A percentile compares a stretch with the other conserved stretches of the same genome.
phyloP scores from a whole-genome alignment of 345 rosid genomes.

The Lenwebbia sp. region DNA sequence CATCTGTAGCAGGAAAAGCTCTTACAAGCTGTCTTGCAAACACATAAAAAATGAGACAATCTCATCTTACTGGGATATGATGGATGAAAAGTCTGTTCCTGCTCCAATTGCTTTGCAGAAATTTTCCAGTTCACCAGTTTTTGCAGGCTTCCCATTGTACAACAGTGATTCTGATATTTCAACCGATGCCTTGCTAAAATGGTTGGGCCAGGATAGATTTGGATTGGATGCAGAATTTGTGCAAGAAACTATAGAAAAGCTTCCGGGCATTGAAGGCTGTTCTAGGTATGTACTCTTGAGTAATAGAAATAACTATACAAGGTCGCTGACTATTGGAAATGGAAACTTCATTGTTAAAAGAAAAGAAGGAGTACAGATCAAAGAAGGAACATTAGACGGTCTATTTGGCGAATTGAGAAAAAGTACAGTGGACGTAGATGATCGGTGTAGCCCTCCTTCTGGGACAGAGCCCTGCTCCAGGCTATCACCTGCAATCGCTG shows the following conservation, averaged over 20 bases:
- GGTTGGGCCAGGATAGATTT: slow-evolving; percentile 88
- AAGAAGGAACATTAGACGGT: slow-evolving; percentile 20
- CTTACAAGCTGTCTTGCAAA: slow-evolving; percentile 47
- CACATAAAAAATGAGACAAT: slow-evolving; percentile 38
- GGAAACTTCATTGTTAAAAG: slow-evolving; percentile 46
- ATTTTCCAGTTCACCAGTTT: slow-evolving; percentile 47
- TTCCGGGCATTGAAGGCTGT: slow-evolving; percentile 69
- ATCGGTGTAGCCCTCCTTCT: slow-evolving; percentile 34
- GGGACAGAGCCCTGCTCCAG: slow-evolving; percentile 60
- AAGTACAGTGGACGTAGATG: slow-evolving; percentile 26
- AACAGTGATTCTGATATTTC: slow-evolving; percentile 25
- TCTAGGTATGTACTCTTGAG: slow-evolving; percentile 46
- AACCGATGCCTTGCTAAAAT: slow-evolving; percentile 35
- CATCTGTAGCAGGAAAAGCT: slow-evolving; percentile 26
- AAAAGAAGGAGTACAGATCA: slow-evolving; percentile 27
- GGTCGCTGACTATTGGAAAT: slow-evolving; percentile 45
- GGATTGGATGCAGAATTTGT: slow-evolving; percentile 90
- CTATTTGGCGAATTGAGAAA: slow-evolving; percentile 35
- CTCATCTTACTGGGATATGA: slow-evolving; percentile 20
- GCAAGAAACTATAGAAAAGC: slow-evolving; percentile 69
- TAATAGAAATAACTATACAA: slow-evolving; percentile 36
- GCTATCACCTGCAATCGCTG: slow-evolving; percentile 69
- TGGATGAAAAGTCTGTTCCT: slow-evolving; percentile 24
- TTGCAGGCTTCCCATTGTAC: slow-evolving; percentile 21
- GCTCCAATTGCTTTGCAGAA: slow-evolving; percentile 32